Conservation (phyloP, 2,329 filamentous ascomycete genomes). For the Chlorencoelia australis region DNA sequence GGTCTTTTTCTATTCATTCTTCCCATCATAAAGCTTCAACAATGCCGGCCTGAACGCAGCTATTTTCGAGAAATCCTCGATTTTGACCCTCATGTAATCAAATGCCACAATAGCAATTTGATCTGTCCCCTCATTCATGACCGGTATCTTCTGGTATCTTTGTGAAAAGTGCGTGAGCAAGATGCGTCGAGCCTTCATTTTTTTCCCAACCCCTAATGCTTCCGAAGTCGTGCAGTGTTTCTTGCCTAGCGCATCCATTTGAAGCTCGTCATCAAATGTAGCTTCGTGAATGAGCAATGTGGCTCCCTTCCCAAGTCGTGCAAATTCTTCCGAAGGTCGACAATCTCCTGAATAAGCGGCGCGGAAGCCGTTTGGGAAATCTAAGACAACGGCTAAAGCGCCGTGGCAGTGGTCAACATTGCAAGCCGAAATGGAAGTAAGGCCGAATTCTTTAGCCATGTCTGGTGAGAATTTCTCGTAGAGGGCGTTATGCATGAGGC, state of each 20-base stretch:
- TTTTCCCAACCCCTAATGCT: constrained; percentile 64
- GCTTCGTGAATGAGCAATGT: constrained; percentile 92
- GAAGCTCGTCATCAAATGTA: constrained; percentile 83
- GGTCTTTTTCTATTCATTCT: constrained; percentile 18
- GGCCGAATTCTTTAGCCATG: constrained; percentile 43
- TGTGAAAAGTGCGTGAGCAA: constrained; percentile 93
- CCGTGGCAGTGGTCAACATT: constrained; percentile 70
- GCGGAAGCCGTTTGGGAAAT: constrained; percentile 72
- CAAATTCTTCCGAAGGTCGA: constrained; percentile 63
- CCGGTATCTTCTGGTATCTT: constrained; percentile 52
- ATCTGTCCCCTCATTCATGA: constrained; percentile 35
- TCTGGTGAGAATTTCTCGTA: constrained; percentile 29
- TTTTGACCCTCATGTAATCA: constrained; percentile 66
- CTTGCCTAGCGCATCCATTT: constrained; percentile 71
- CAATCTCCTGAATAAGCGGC: constrained; percentile 93
- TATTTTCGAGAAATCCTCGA: constrained; percentile 60
- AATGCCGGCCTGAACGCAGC: constrained; percentile 52
- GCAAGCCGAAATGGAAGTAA: constrained; percentile 57
- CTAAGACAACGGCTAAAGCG: constrained; percentile 66
- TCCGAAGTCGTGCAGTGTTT: constrained; percentile 84
- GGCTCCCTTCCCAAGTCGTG: constrained; percentile 57
- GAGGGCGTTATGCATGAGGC: constrained; percentile 9
- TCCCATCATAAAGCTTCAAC: constrained; percentile 44
- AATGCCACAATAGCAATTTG: constrained; percentile 65
- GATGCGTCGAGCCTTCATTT: constrained; percentile 71